These are phyloP conservation scores for Lactarius hengduanensis DNA, from an alignment of 768 basidiomycete genomes.

Conservation along the genomic window DNA sequence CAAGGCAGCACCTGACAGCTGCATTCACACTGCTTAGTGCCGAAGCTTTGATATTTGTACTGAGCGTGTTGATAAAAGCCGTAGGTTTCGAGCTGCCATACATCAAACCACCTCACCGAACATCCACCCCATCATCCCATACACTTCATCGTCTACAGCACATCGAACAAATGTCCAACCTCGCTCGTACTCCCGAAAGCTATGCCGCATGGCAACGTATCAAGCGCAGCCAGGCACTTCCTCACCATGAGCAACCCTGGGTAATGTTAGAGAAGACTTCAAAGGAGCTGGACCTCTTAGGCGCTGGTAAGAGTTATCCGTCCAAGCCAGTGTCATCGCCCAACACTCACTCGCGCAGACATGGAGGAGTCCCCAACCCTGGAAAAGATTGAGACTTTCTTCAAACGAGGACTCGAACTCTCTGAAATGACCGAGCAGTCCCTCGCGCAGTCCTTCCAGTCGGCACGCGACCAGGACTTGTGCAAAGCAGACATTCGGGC, in stretches of 20 bases:
- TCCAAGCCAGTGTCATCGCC: not conserved
- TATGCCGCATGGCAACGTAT: constrained; percentile 15
- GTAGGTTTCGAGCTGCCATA: not conserved
- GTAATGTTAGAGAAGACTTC: too few species aligned
- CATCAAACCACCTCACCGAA: not conserved
- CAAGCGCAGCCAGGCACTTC: not conserved
- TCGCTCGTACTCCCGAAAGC: constrained; percentile 14
- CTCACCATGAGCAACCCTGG: not conserved
- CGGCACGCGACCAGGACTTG: not conserved
- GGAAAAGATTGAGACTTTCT: constrained; percentile 1
- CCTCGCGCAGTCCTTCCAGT: not conserved
- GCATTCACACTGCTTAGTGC: not conserved
- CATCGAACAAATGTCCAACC: not conserved
- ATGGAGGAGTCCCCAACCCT: constrained; percentile 4
- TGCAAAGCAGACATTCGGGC: constrained; percentile 6
- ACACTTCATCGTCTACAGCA: not conserved
- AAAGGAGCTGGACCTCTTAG: constrained; percentile 4
- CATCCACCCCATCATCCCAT: too few species aligned
- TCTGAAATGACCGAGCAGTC: not conserved
- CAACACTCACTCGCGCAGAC: not conserved
- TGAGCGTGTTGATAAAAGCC: not conserved
- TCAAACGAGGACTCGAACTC: not conserved
- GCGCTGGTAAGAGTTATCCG: not conserved
- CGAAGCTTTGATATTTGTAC: not conserved
- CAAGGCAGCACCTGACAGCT: not conserved